phyloP scores from a whole-genome alignment of 2,329 filamentous ascomycete genomes.

The Sporothrix variecibatus region DNA sequence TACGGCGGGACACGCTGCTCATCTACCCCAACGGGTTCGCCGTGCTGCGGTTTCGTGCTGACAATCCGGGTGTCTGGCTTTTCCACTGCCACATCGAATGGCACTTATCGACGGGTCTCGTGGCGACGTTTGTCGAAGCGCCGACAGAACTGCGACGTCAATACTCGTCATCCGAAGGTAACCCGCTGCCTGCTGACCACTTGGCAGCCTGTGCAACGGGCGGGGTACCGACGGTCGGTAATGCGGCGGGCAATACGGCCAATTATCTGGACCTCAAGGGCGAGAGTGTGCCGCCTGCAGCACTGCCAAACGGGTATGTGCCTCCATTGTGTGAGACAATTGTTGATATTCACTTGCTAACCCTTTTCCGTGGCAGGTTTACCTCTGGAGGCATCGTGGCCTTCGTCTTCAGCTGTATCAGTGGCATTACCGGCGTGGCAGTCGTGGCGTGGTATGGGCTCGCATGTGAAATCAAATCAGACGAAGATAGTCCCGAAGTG shows the following conservation, averaged over 20 bases:
- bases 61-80: slow-evolving; percentile 51
- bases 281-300: slow-evolving; percentile 29
- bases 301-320: slow-evolving; percentile 50
- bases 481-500: not conserved
- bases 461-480: not conserved
- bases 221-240: slow-evolving; percentile 30
- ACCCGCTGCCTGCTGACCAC: slow-evolving; percentile 58
- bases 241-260: slow-evolving; percentile 34
- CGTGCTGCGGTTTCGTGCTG: slow-evolving; percentile 52
- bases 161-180: slow-evolving; percentile 36
- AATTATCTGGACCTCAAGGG: slow-evolving; percentile 35
- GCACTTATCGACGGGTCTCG: slow-evolving; percentile 53
- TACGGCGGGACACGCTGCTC: slow-evolving; percentile 52
- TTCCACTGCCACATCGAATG: slow-evolving; percentile 59
- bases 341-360: not conserved
- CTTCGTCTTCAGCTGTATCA: not conserved
- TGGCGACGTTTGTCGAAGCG: slow-evolving; percentile 46
- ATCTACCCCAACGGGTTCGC: slow-evolving; percentile 49
- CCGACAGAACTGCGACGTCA: slow-evolving; percentile 47
- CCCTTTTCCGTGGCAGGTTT: not conserved
- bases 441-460: slow-evolving; percentile 12
- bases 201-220: slow-evolving; percentile 54
- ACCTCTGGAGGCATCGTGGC: not conserved
- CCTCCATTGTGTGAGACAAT: slow-evolving; percentile 62
- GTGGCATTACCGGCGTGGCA: slow-evolving; percentile 8